A percentile compares a stretch with the other conserved stretches of the same genome.
Evolutionary conservation across 257 asterid genomes (phyloP).

Genomic region (Anisodus acutangulus): DNA sequence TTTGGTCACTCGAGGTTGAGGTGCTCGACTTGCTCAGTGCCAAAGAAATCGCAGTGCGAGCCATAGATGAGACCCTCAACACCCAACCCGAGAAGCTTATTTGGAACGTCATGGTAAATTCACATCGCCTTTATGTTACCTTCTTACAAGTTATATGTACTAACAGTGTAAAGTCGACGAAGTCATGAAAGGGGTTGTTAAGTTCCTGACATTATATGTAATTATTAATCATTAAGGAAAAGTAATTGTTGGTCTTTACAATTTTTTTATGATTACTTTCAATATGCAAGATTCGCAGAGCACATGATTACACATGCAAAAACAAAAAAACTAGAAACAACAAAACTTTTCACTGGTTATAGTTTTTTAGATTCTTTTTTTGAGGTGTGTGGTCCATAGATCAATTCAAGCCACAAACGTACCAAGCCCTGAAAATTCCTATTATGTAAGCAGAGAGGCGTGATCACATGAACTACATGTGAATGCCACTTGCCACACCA

Average conservation of each 20-base stretch:
- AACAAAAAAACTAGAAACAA: not conserved
- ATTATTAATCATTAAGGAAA: not conserved
- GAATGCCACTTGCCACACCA: not conserved
- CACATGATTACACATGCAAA: conserved; percentile 35
- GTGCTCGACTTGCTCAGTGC: conserved; percentile 77
- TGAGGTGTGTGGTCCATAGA: conserved; percentile 13
- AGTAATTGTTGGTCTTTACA: not conserved
- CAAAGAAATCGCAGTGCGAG: conserved; percentile 88
- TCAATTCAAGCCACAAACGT: not conserved
- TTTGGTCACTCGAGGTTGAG: conserved; percentile 89
- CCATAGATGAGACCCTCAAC: conserved; percentile 89
- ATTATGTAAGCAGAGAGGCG: not conserved
- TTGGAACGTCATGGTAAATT: conserved; percentile 89
- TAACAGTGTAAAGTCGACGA: not conserved
- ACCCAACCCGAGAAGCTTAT: conserved; percentile 93
- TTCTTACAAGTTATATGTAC: not conserved
- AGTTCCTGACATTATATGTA: not conserved
- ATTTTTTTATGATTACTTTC: not conserved
- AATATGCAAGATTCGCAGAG: not conserved
- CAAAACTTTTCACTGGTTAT: not conserved
- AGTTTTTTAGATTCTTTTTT: not conserved
- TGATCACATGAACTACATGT: conserved; percentile 34
- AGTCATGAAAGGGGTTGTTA: not conserved
- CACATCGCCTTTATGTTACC: not conserved
- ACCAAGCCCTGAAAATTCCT: not conserved